These are phyloP conservation scores for Uncinocarpus reesii DNA, from an alignment of 2,329 filamentous ascomycete species.

Conservation along the genomic window DNA sequence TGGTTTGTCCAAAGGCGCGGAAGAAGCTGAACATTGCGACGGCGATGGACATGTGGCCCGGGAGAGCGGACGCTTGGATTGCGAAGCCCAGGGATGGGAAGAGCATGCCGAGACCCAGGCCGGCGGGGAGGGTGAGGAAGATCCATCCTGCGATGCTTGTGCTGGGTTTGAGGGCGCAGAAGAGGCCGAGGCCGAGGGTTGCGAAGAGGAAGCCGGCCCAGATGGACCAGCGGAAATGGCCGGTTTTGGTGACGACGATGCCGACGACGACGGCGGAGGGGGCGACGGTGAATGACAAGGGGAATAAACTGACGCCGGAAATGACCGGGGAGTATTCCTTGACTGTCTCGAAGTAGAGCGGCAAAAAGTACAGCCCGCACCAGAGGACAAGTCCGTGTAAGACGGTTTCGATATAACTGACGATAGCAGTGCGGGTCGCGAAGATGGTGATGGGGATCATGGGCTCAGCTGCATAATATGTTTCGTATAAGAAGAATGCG, in stretches of 20 bases:
- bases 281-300: slow-evolving; percentile 53
- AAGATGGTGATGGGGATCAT: slow-evolving; percentile 40
- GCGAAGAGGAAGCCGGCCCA: slow-evolving; percentile 53
- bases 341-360: slow-evolving; percentile 37
- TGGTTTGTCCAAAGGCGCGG: slow-evolving; percentile 52
- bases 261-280: slow-evolving; percentile 47
- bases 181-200: slow-evolving; percentile 48
- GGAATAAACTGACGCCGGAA: slow-evolving; percentile 48
- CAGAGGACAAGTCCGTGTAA: slow-evolving; percentile 45
- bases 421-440: slow-evolving; percentile 38
- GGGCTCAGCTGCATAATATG: slow-evolving; percentile 42
- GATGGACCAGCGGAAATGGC: slow-evolving; percentile 51
- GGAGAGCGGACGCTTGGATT: slow-evolving; percentile 51
- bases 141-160: slow-evolving; percentile 49
- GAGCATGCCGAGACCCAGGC: slow-evolving; percentile 53
- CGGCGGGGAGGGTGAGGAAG: slow-evolving; percentile 50
- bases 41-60: slow-evolving; percentile 50
- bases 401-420: slow-evolving; percentile 45
- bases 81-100: slow-evolving; percentile 55
- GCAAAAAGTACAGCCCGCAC: slow-evolving; percentile 47
- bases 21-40: slow-evolving; percentile 59
- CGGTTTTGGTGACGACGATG: slow-evolving; percentile 42
- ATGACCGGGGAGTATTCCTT: slow-evolving; percentile 46
- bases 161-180: slow-evolving; percentile 26
- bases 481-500: slow-evolving; percentile 47